These are phyloP conservation scores for Marasmius sp. DNA, from an alignment of 1,284 basidiomycete species.

Conservation along the genomic window DNA sequence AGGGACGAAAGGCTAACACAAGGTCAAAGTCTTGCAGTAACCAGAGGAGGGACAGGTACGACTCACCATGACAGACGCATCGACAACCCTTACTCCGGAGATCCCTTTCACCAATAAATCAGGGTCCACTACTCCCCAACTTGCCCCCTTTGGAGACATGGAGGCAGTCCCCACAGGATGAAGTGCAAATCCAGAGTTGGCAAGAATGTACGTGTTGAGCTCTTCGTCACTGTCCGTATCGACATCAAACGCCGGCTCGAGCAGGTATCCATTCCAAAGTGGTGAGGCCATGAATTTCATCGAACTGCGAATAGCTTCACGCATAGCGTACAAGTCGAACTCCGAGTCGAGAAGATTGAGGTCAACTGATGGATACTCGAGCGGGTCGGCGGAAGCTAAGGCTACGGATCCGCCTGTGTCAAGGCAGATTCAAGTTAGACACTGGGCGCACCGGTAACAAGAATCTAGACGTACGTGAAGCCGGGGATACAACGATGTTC, in stretches of 20 bases:
- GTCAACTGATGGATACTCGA: slow-evolving; percentile 38
- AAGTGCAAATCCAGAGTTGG: slow-evolving; percentile 12
- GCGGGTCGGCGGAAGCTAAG: slow-evolving; percentile 34
- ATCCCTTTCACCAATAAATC: slow-evolving; percentile 39
- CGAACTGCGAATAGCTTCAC: slow-evolving; percentile 29
- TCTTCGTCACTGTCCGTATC: slow-evolving; percentile 1
- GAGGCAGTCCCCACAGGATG: slow-evolving; percentile 30
- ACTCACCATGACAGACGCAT: slow-evolving; percentile 35
- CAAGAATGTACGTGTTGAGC: slow-evolving; percentile 23
- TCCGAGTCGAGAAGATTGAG: slow-evolving; percentile 30
- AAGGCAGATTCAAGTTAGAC: not conserved
- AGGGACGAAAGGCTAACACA: slow-evolving; percentile 19
- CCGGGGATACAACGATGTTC: slow-evolving; percentile 28
- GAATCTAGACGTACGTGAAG: slow-evolving; percentile 30
- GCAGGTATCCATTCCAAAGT: slow-evolving; percentile 34
- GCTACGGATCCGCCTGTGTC: slow-evolving; percentile 36
- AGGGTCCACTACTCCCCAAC: slow-evolving; percentile 47
- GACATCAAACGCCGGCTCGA: slow-evolving; percentile 8
- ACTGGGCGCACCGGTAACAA: not conserved
- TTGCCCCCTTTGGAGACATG: slow-evolving; percentile 27
- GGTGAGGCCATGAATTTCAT: slow-evolving; percentile 30
- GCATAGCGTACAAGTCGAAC: slow-evolving; percentile 35
- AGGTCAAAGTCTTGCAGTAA: not conserved
- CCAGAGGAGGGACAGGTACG: too few species aligned
- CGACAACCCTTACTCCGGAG: slow-evolving; percentile 34